Conservation (phyloP, 768 basidiomycete genomes). For the Cystobasidium tubakii region DNA sequence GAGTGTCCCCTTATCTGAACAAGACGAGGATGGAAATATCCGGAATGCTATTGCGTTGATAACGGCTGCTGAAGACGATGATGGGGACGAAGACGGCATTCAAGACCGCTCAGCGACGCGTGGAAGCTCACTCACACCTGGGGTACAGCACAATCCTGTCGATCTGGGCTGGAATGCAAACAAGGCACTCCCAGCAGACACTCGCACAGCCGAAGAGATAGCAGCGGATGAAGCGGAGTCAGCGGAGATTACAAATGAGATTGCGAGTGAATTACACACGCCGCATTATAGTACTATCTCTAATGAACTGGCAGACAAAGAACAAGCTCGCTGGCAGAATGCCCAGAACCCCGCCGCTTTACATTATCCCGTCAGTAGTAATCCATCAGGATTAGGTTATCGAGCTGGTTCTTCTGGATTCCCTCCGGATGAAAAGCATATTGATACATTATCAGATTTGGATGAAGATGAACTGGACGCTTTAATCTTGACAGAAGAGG, state of each 20-base stretch:
- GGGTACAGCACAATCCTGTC: neutral
- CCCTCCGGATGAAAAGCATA: neutral
- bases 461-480: conserved; percentile 84
- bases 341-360: conserved; percentile 9
- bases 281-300: conserved; percentile 32
- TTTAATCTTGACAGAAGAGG: conserved; percentile 67
- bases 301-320: conserved; percentile 14
- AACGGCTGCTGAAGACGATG: conserved; percentile 48
- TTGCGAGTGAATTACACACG: conserved; percentile 35
- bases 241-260: conserved; percentile 45
- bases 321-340: neutral
- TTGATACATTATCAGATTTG: conserved; percentile 54
- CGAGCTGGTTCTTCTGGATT: neutral
- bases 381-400: neutral
- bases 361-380: neutral
- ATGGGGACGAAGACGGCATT: neutral
- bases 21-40: conserved; percentile 53
- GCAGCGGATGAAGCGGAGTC: conserved; percentile 34
- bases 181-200: conserved; percentile 37
- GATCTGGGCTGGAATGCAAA: conserved; percentile 8
- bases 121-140: conserved; percentile 39
- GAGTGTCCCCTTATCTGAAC: conserved; percentile 67
- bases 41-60: conserved; percentile 43
- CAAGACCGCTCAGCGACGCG: conserved; percentile 23
- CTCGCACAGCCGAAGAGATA: conserved; percentile 42